Evolutionary conservation across 768 basidiomycete species (phyloP).

Genomic region (Cystobasidium tubakii): DNA sequence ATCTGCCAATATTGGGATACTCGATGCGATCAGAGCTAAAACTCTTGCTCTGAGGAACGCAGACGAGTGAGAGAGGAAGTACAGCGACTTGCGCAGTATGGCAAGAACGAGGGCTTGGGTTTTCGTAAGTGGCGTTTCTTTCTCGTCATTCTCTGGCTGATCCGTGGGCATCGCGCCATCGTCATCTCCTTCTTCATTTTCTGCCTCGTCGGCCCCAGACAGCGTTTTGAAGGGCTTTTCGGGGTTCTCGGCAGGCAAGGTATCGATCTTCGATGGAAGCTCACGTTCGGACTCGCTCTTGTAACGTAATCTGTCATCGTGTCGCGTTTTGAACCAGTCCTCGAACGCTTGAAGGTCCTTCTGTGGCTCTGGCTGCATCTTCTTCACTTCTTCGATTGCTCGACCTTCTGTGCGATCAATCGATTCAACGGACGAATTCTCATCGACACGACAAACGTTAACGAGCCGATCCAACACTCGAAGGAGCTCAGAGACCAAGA

Average conservation of each 20-base stretch:
- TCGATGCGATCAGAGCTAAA: conserved; percentile 64
- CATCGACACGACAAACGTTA: conserved; percentile 59
- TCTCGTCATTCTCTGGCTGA: conserved; percentile 48
- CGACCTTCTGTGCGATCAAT: conserved; percentile 23
- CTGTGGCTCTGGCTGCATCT: conserved; percentile 39
- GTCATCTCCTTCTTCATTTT: conserved; percentile 55
- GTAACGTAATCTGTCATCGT: neutral
- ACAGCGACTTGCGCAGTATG: conserved; percentile 78
- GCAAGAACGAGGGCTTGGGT: conserved; percentile 71
- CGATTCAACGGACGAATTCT: conserved; percentile 31
- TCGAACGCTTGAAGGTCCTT: conserved; percentile 53
- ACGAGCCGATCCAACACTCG: conserved; percentile 82
- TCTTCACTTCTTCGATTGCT: conserved; percentile 40
- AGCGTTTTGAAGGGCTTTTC: conserved; percentile 38
- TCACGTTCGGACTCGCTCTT: conserved; percentile 39
- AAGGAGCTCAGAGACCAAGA: conserved; percentile 76
- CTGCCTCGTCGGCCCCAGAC: conserved; percentile 30
- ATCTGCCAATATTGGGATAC: conserved; percentile 63
- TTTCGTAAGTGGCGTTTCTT: conserved; percentile 55
- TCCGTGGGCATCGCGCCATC: conserved; percentile 57
- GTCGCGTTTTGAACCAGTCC: conserved; percentile 57
- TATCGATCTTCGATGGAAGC: conserved; percentile 41
- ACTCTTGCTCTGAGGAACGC: conserved; percentile 79
- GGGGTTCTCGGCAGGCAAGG: conserved; percentile 52
- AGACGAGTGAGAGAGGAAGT: conserved; percentile 85